phyloP scores from a whole-genome alignment of 2,329 filamentous ascomycete genomes.

The Fusarium acutatum region DNA sequence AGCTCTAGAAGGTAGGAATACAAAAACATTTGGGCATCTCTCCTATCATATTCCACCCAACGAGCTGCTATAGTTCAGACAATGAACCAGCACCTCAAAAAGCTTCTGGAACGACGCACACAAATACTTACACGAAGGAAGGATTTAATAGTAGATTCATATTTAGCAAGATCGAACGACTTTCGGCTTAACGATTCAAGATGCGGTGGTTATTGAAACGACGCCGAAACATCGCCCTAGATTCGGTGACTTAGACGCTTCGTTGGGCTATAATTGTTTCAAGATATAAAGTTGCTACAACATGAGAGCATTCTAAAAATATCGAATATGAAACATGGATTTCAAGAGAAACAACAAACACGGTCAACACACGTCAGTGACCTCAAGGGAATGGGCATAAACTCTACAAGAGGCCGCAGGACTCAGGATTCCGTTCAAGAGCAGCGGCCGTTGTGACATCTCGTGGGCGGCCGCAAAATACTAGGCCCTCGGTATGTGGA shows the following conservation, averaged over 20 bases:
- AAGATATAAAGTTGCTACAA: not conserved
- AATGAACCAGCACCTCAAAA: not conserved
- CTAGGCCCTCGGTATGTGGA: not conserved
- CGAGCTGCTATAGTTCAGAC: not conserved
- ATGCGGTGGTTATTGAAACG: not conserved
- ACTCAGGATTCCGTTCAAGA: not conserved
- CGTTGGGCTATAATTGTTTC: not conserved
- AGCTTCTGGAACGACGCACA: not conserved
- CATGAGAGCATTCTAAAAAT: not conserved
- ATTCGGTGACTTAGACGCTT: not conserved
- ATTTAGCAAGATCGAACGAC: not conserved
- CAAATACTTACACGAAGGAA: not conserved
- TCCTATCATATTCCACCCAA: not conserved
- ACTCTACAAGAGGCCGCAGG: not conserved
- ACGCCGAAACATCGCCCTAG: not conserved
- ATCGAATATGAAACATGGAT: not conserved
- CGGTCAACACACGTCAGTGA: not conserved
- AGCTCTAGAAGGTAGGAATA: accelerated
- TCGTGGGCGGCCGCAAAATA: not conserved
- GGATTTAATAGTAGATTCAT: too few species aligned
- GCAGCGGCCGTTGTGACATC: not conserved
- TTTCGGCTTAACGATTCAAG: not conserved
- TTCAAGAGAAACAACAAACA: not conserved
- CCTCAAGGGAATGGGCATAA: not conserved
- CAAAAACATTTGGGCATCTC: accelerated